phyloP scores from a whole-genome alignment of 1,284 basidiomycete genomes.

The Mycena sp. region DNA sequence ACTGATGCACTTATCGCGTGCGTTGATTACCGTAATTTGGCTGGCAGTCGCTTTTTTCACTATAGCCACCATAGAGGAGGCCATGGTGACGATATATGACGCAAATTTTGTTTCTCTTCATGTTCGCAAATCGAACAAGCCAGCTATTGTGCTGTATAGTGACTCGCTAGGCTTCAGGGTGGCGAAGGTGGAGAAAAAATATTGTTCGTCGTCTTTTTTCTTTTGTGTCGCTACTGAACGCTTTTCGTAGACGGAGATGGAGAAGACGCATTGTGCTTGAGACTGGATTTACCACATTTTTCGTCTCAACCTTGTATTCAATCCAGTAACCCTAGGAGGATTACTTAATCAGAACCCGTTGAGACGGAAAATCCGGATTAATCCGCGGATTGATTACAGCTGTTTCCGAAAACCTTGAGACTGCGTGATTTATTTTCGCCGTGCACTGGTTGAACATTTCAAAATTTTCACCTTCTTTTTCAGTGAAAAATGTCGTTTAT shows the following conservation, averaged over 20 bases:
- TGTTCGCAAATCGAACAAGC: conserved; percentile 88
- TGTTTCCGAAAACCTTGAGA: too few relatives aligned
- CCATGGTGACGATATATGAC: conserved; percentile 86
- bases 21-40: conserved; percentile 37
- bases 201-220: conserved; percentile 71
- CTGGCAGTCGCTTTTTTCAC: conserved; percentile 7
- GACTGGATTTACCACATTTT: conserved; percentile 60
- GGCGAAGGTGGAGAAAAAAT: conserved; percentile 80
- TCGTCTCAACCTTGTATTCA: too few relatives aligned
- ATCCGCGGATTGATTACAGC: too few relatives aligned
- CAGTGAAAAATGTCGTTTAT: too few relatives aligned
- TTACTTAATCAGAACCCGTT: too few relatives aligned
- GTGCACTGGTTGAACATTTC: too few relatives aligned
- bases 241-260: conserved; percentile 74
- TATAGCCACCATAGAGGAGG: conserved; percentile 67
- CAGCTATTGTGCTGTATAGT: conserved; percentile 84
- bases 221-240: background rate
- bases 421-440: too few relatives aligned
- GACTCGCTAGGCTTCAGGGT: conserved; percentile 87
- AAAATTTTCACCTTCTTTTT: too few relatives aligned
- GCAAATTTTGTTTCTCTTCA: conserved; percentile 85
- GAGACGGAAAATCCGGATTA: too few relatives aligned
- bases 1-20: conserved; percentile 89
- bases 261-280: conserved; percentile 87
- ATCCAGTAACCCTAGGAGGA: too few relatives aligned